These are phyloP conservation scores for Solanum etuberosum DNA, from an alignment of 257 asterid species.

Conservation along the genomic window DNA sequence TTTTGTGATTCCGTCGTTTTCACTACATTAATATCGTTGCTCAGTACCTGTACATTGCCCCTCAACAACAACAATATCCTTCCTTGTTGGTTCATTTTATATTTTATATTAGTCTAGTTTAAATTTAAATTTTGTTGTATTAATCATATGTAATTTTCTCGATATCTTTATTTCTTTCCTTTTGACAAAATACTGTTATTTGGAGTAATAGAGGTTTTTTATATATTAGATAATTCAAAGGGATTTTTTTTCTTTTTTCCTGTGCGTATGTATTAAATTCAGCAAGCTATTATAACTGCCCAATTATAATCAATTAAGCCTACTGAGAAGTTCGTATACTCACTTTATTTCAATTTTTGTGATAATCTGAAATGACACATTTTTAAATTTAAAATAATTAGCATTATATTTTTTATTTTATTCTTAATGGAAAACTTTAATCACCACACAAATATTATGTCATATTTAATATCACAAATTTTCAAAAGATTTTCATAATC, in stretches of 20 bases:
- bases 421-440: neutral
- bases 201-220: neutral
- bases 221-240: neutral
- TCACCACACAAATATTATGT: neutral
- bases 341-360: neutral
- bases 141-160: neutral
- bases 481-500: neutral
- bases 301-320: neutral
- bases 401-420: neutral
- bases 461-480: neutral
- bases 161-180: neutral
- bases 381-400: neutral
- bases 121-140: neutral
- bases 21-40: neutral
- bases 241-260: neutral
- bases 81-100: neutral
- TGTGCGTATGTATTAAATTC: neutral
- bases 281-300: neutral
- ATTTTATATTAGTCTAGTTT: neutral
- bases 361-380: neutral
- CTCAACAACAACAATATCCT: neutral
- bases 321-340: neutral
- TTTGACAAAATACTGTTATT: neutral
- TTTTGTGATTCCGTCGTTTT: neutral
- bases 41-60: neutral